Evolutionary conservation across 371 early-diverging fungal genomes (phyloP).

Genomic region (Lichtheimia ramosa): DNA sequence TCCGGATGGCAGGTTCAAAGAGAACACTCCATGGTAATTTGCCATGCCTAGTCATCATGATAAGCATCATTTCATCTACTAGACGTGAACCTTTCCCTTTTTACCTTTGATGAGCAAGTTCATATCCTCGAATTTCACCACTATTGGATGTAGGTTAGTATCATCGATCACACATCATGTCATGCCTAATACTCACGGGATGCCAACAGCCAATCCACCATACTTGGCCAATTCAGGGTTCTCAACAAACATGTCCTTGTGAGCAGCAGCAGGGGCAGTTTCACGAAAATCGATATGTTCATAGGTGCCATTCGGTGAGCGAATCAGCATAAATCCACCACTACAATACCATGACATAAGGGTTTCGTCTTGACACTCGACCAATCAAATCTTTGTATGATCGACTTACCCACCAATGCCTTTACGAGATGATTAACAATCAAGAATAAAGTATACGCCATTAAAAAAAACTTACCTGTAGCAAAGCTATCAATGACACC

Average conservation of each 20-base stretch:
- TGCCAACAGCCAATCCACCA: conserved; percentile 86
- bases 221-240: conserved; percentile 64
- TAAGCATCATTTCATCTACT: not conserved
- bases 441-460: not conserved
- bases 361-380: too few relatives aligned
- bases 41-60: conserved; percentile 59
- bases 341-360: conserved; percentile 21
- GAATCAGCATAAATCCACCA: conserved; percentile 98
- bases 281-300: conserved; percentile 88
- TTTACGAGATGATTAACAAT: conserved; percentile 9
- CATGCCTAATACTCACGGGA: conserved; percentile 65
- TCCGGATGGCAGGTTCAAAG: conserved; percentile 78
- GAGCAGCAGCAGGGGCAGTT: conserved; percentile 80
- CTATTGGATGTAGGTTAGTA: conserved; percentile 16
- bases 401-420: conserved; percentile 45
- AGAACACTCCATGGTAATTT: conserved; percentile 85
- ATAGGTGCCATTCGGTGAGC: conserved; percentile 58
- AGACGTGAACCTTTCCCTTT: too few relatives aligned
- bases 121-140: conserved; percentile 89
- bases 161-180: too few relatives aligned
- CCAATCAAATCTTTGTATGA: not conserved
- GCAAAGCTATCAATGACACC: conserved; percentile 94
- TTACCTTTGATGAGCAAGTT: conserved; percentile 73
- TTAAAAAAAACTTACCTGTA: conserved; percentile 66
- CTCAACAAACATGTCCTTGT: conserved; percentile 67